Percentiles rank a stretch among this genome's conserved stretches.
Evolutionary conservation across 1,139 yeast genomes (phyloP).

Genomic region (Candida mesenterica): DNA sequence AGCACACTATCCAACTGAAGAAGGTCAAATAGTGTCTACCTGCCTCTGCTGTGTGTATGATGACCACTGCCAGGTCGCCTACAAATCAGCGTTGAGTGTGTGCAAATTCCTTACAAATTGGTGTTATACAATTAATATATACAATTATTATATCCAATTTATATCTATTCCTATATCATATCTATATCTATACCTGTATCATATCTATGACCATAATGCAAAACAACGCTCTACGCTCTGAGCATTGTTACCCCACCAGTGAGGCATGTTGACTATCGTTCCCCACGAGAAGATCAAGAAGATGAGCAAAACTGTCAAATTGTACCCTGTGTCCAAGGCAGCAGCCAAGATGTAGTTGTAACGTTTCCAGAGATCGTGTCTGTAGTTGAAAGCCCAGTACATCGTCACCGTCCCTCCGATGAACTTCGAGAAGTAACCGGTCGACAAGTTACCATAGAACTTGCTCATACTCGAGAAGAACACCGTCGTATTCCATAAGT

Average conservation of each 20-base stretch:
- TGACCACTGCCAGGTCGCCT: no score
- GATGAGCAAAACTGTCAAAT: conserved; percentile 36
- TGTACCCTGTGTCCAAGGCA: conserved; percentile 51
- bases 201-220: conserved; percentile 10
- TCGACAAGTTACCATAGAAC: conserved; percentile 51
- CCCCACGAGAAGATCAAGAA: conserved; percentile 38
- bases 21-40: no score
- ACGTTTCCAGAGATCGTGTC: conserved; percentile 37
- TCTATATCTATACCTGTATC: background rate
- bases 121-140: no score
- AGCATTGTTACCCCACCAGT: conserved; percentile 51
- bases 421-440: conserved; percentile 48
- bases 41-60: no score
- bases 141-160: no score
- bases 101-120: no score
- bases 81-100: no score
- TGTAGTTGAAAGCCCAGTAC: conserved; percentile 41
- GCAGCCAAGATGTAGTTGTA: conserved; percentile 50
- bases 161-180: background rate
- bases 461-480: conserved; percentile 46
- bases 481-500: conserved; percentile 49
- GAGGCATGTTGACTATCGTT: conserved; percentile 31
- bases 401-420: conserved; percentile 46
- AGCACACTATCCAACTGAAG: no score
- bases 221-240: conserved; percentile 45